A percentile compares a stretch with the other conserved stretches of the same genome.
Conservation (phyloP, 768 basidiomycete species). For the Boletus rubroflammeus region DNA sequence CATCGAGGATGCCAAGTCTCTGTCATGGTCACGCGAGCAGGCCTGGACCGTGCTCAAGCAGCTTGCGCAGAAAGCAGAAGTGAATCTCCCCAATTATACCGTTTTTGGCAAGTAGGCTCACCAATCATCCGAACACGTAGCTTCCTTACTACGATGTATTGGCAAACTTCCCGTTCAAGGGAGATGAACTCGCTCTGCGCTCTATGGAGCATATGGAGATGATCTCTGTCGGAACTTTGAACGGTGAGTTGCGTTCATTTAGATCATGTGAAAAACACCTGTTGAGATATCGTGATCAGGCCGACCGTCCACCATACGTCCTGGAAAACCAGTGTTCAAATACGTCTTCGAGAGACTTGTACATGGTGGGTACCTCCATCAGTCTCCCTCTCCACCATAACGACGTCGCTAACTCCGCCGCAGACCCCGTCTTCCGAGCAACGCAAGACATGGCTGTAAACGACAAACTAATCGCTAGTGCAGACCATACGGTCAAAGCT, state of each 20-base stretch:
- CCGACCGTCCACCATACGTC: conserved; percentile 76
- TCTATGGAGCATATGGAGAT: conserved; percentile 88
- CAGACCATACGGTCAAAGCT: conserved; percentile 60
- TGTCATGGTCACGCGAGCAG: conserved; percentile 85
- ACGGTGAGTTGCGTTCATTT: conserved; percentile 45
- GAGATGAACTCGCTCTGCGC: conserved; percentile 76
- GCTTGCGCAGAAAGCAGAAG: conserved; percentile 65
- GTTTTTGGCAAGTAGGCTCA: conserved; percentile 20
- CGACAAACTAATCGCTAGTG: conserved; percentile 54
- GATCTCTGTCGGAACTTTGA: conserved; percentile 71
- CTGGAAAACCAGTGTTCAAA: conserved; percentile 88
- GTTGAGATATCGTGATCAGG: conserved; percentile 41
- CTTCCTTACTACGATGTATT: conserved; percentile 80
- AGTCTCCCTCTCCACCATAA: neutral
- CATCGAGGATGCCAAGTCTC: conserved; percentile 74
- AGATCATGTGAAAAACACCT: neutral
- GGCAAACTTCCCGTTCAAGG: conserved; percentile 85
- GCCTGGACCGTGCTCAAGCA: conserved; percentile 80
- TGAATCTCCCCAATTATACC: conserved; percentile 27
- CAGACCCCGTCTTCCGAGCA: conserved; percentile 79
- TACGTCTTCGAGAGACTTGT: conserved; percentile 83
- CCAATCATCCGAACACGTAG: conserved; percentile 33
- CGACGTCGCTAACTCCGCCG: neutral
- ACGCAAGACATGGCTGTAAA: conserved; percentile 81
- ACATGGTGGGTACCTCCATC: conserved; percentile 47